These are phyloP conservation scores for Macadamia tetraphylla DNA, from an alignment of 164 flowering plant species.

Conservation along the genomic window DNA sequence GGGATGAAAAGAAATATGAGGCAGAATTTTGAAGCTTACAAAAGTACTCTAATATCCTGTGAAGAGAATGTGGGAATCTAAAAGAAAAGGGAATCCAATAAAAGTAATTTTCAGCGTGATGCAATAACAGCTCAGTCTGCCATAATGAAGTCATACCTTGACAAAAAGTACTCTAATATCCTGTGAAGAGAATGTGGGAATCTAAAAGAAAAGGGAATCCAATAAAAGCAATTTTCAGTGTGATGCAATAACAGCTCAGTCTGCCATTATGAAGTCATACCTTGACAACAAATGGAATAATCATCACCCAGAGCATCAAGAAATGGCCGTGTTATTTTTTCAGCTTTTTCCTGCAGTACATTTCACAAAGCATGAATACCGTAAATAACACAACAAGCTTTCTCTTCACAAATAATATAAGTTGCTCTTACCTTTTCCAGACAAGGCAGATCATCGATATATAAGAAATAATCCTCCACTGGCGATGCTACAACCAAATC, in stretches of 20 bases:
- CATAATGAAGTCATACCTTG: no score
- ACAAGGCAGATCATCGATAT: slow-evolving; percentile 74
- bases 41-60: background rate
- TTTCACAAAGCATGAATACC: slow-evolving; percentile 1
- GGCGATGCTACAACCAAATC: slow-evolving; percentile 97
- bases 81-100: background rate
- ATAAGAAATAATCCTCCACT: slow-evolving; percentile 88
- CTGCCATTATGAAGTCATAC: slow-evolving; percentile 27
- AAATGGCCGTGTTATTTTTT: slow-evolving; percentile 50
- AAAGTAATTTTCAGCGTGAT: no score
- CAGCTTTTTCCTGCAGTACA: slow-evolving; percentile 57
- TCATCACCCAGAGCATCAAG: slow-evolving; percentile 91
- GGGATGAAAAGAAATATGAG: background rate
- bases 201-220: background rate
- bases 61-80: background rate
- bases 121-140: no score
- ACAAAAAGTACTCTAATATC: background rate
- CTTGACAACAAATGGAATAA: slow-evolving; percentile 82
- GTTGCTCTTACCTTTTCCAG: slow-evolving; percentile 50
- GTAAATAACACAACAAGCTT: background rate
- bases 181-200: background rate
- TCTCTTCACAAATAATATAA: background rate
- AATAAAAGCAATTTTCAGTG: no score
- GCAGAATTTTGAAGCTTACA: background rate
- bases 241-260: no score